These are phyloP conservation scores for Mycosarcoma maydis DNA, from an alignment of 1,284 basidiomycete genomes.

Conservation along the genomic window DNA sequence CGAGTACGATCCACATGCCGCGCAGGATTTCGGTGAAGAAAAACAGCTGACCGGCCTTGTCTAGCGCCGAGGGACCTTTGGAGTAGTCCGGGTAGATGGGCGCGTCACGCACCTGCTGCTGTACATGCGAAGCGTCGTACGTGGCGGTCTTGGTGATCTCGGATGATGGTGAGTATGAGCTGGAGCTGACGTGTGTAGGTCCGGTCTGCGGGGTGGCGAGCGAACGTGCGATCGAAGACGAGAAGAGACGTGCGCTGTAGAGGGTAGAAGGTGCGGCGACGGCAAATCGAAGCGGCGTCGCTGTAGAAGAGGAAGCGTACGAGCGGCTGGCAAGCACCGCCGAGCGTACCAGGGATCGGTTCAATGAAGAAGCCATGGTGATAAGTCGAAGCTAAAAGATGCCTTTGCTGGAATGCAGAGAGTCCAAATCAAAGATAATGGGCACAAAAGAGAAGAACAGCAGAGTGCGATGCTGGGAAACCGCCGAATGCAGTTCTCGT, in stretches of 20 bases:
- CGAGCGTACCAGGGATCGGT: slow-evolving; percentile 46
- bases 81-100: slow-evolving; percentile 68
- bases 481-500: background rate
- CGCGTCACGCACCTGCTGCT: slow-evolving; percentile 22
- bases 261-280: slow-evolving; percentile 29
- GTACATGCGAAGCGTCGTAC: slow-evolving; percentile 27
- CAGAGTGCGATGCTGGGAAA: background rate
- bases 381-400: too few relatives aligned
- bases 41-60: slow-evolving; percentile 95
- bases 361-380: slow-evolving; percentile 42
- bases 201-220: slow-evolving; percentile 48
- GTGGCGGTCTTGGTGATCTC: slow-evolving; percentile 37
- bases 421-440: background rate
- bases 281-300: slow-evolving; percentile 35
- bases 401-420: background rate
- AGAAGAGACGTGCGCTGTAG: slow-evolving; percentile 41
- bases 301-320: slow-evolving; percentile 31
- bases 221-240: slow-evolving; percentile 35
- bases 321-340: slow-evolving; percentile 43
- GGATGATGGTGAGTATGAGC: slow-evolving; percentile 24
- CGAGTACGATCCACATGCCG: slow-evolving; percentile 99
- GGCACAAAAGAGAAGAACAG: background rate
- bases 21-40: slow-evolving; percentile 98
- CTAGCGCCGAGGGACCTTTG: slow-evolving; percentile 74
- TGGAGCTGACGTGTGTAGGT: slow-evolving; percentile 30